Evolutionary conservation across 164 flowering plant genomes (phyloP).

Genomic region (Echeveria elegans): DNA sequence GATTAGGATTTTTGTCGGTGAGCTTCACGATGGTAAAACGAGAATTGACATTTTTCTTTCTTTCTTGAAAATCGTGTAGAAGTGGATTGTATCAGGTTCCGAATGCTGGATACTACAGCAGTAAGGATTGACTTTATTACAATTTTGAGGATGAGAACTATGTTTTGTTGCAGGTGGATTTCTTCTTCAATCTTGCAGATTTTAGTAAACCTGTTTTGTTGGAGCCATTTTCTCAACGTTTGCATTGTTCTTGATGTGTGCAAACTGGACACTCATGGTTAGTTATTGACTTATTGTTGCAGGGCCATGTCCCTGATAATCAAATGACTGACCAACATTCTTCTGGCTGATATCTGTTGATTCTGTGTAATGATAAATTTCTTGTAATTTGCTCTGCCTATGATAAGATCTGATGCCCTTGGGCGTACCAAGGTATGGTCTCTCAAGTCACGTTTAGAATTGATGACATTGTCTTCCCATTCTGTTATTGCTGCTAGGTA

Average conservation of each 20-base stretch:
- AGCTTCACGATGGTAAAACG: not conserved
- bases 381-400: too few relatives aligned
- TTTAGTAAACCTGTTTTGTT: not conserved
- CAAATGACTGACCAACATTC: slow-evolving; percentile 3
- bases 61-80: slow-evolving; percentile 31
- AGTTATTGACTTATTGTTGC: slow-evolving; percentile 10
- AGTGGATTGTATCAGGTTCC: slow-evolving; percentile 93
- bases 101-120: slow-evolving; percentile 69
- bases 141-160: slow-evolving; percentile 75
- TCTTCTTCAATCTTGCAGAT: slow-evolving; percentile 11
- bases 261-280: not conserved
- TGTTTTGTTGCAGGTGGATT: slow-evolving; percentile 41
- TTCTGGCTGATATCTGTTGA: too few relatives aligned
- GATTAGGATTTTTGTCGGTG: too few relatives aligned
- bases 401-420: too few relatives aligned
- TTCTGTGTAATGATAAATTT: too few relatives aligned
- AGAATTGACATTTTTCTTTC: not conserved
- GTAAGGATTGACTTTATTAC: slow-evolving; percentile 72
- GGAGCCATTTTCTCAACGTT: not conserved
- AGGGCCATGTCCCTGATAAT: slow-evolving; percentile 19
- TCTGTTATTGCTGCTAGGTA: slow-evolving; percentile 71
- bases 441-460: too few relatives aligned
- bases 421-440: too few relatives aligned
- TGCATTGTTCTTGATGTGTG: not conserved
- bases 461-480: too few relatives aligned